phyloP scores from a whole-genome alignment of 176 grass and related monocot genomes.

The Thinopyrum elongatum region DNA sequence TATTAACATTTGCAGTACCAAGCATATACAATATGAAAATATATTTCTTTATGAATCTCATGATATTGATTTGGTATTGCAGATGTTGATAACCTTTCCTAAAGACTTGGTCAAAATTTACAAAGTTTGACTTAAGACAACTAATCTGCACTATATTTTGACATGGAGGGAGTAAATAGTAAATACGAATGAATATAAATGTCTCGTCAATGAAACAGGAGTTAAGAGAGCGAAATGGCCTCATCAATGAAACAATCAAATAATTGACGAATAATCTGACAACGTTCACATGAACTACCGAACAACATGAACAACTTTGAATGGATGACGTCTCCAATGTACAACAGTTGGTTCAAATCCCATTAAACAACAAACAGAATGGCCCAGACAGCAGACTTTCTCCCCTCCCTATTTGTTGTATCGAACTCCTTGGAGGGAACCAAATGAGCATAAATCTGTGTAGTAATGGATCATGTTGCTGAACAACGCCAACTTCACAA shows the following conservation, averaged over 20 bases:
- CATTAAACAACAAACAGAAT: slow-evolving; percentile 11
- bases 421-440: slow-evolving; percentile 2
- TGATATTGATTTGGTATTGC: background rate
- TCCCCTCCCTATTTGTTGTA: background rate
- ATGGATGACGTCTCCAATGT: background rate
- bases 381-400: background rate
- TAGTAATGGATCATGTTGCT: slow-evolving; percentile 34
- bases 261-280: slow-evolving; percentile 23
- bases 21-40: too few species aligned
- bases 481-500: slow-evolving; percentile 6
- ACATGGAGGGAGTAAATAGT: background rate
- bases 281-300: slow-evolving; percentile 10
- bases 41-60: background rate
- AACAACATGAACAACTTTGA: slow-evolving; percentile 25
- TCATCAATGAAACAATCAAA: slow-evolving; percentile 36
- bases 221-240: background rate
- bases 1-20: too few species aligned
- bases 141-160: background rate
- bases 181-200: background rate
- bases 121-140: background rate
- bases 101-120: background rate
- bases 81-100: background rate
- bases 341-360: slow-evolving; percentile 26
- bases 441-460: slow-evolving; percentile 25
- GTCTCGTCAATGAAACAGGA: background rate